phyloP scores from a whole-genome alignment of 108 stramenopile species.

The Fistulifera pelliculosa region DNA sequence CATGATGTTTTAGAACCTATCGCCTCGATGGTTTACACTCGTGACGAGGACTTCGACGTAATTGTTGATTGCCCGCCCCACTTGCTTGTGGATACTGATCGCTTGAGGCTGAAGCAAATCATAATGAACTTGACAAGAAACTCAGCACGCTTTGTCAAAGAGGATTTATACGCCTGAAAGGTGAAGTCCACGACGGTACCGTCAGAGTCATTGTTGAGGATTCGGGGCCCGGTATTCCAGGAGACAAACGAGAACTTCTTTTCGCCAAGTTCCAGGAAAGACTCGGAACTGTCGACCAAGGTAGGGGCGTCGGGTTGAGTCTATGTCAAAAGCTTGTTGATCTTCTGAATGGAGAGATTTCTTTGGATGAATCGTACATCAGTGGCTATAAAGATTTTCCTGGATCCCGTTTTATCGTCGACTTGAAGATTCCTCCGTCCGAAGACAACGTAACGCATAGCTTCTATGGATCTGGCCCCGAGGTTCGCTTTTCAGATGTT shows the following conservation, averaged over 20 bases:
- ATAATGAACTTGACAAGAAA: constrained; percentile 40
- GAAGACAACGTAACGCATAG: not conserved
- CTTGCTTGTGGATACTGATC: constrained; percentile 33
- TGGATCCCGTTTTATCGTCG: constrained; percentile 11
- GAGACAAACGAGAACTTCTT: constrained; percentile 15
- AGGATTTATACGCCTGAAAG: constrained; percentile 43
- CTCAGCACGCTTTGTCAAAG: constrained; percentile 36
- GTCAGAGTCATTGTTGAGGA: constrained; percentile 20
- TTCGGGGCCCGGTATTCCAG: constrained; percentile 34
- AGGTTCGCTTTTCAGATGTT: too few relatives aligned
- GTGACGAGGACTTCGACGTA: constrained; percentile 14
- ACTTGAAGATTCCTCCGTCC: not conserved
- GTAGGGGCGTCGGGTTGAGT: constrained; percentile 34
- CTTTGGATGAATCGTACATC: constrained; percentile 20
- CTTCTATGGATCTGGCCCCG: too few relatives aligned
- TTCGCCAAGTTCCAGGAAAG: constrained; percentile 34
- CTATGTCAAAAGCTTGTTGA: constrained; percentile 40
- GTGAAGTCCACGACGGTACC: constrained; percentile 12
- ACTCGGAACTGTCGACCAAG: constrained; percentile 22
- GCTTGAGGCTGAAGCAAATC: constrained; percentile 42
- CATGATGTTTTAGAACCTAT: constrained; percentile 41
- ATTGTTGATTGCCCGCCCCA: constrained; percentile 28
- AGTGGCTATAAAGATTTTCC: constrained; percentile 8
- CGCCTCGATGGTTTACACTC: constrained; percentile 20
- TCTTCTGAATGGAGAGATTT: constrained; percentile 43